Evolutionary conservation across 805 yeast genomes (phyloP).

Genomic region (Starmerella geochares): DNA sequence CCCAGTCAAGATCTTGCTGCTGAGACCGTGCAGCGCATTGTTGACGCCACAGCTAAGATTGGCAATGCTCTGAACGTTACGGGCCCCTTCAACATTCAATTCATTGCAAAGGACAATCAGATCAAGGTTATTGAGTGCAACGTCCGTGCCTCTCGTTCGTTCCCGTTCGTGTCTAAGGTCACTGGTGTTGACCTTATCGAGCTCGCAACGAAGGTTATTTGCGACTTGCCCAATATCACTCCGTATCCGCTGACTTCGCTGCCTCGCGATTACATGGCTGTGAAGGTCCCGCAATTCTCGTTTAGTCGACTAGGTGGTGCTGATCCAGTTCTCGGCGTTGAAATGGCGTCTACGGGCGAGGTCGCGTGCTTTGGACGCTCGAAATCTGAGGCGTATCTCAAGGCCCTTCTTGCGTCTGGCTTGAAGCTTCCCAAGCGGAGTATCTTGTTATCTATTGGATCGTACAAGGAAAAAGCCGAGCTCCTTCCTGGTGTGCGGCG

Average conservation of each 20-base stretch:
- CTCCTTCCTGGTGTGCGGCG: conserved; percentile 77
- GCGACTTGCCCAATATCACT: conserved; percentile 41
- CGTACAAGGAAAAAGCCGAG: conserved; percentile 91
- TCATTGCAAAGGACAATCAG: conserved; percentile 89
- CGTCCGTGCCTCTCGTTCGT: conserved; percentile 97
- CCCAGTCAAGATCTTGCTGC: conserved; percentile 94
- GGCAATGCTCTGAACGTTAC: conserved; percentile 91
- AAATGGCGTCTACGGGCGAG: conserved; percentile 99
- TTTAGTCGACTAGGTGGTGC: conserved; percentile 96
- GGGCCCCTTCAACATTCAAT: conserved; percentile 96
- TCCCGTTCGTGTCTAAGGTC: conserved; percentile 97
- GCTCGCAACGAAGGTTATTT: conserved; percentile 89
- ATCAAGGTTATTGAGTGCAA: conserved; percentile 98
- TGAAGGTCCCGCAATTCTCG: conserved; percentile 95
- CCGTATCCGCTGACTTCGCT: conserved; percentile 85
- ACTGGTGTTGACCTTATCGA: conserved; percentile 93
- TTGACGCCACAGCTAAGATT: conserved; percentile 89
- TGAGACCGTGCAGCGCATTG: conserved; percentile 83
- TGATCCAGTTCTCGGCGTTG: conserved; percentile 95
- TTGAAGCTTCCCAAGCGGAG: conserved; percentile 92
- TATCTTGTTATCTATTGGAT: conserved; percentile 86
- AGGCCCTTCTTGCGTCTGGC: conserved; percentile 89
- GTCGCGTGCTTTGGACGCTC: conserved; percentile 94
- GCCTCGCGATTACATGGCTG: conserved; percentile 90
- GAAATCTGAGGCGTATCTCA: conserved; percentile 94